These are phyloP conservation scores for Ogataea glucozyma DNA, from an alignment of 805 yeast species.

Conservation along the genomic window DNA sequence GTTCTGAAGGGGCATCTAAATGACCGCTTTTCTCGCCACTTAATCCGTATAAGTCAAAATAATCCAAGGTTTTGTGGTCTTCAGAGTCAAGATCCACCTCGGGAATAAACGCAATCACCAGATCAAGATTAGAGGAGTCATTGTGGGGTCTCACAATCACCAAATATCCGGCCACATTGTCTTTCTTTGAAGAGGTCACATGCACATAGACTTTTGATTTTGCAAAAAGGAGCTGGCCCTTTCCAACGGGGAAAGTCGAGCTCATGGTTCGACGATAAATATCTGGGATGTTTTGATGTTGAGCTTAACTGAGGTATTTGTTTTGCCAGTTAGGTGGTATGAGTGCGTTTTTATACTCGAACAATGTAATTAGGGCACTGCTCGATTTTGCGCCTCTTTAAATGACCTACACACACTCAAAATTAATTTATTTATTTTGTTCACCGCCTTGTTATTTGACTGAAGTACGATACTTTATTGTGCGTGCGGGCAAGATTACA, in stretches of 20 bases:
- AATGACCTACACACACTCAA: too few species aligned
- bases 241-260: conserved; percentile 30
- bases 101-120: conserved; percentile 69
- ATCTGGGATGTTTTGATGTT: too few species aligned
- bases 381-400: conserved; percentile 1
- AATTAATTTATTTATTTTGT: not conserved
- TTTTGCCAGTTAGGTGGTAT: not conserved
- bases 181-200: conserved; percentile 69
- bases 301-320: too few species aligned
- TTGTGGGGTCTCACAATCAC: conserved; percentile 58
- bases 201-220: conserved; percentile 82
- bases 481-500: not conserved
- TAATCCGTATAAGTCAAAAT: conserved; percentile 41
- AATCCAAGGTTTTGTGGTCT: conserved; percentile 35
- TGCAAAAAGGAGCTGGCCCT: conserved; percentile 52
- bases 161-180: conserved; percentile 79
- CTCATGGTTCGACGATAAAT: not conserved
- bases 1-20: too few species aligned
- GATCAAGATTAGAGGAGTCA: conserved; percentile 51
- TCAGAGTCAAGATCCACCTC: conserved; percentile 41
- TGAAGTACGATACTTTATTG: too few species aligned
- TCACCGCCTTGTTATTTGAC: not conserved
- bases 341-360: not conserved
- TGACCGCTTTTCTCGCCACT: conserved; percentile 34
- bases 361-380: conserved; percentile 1